Percentiles rank a stretch among this genome's conserved stretches.
Evolutionary conservation across 1,284 basidiomycete species (phyloP).

Genomic region (Rhodotorula glutinis): DNA sequence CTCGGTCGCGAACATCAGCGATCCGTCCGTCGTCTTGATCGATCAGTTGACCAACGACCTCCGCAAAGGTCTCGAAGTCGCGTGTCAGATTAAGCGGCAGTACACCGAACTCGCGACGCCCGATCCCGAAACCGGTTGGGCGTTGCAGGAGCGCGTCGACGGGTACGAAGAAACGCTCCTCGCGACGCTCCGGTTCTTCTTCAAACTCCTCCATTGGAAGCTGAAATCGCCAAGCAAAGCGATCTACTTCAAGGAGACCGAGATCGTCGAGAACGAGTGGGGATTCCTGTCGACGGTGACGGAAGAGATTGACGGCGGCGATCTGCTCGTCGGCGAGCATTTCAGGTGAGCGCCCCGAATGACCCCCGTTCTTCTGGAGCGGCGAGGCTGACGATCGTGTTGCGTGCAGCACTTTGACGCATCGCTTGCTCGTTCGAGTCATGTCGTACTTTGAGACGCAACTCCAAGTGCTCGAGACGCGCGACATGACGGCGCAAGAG

Average conservation of each 20-base stretch:
- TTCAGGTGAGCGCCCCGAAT: conserved; percentile 62
- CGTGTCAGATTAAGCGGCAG: conserved; percentile 90
- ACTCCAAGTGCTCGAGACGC: conserved; percentile 63
- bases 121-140: conserved; percentile 84
- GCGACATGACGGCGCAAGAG: conserved; percentile 71
- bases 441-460: conserved; percentile 93
- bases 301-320: conserved; percentile 81
- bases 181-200: conserved; percentile 85
- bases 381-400: neutral
- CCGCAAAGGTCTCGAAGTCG: conserved; percentile 84
- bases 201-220: conserved; percentile 92
- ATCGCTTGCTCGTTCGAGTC: conserved; percentile 83
- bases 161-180: conserved; percentile 88
- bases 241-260: conserved; percentile 96
- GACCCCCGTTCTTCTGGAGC: neutral
- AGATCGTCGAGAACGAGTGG: conserved; percentile 95
- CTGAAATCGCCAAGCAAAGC: conserved; percentile 87
- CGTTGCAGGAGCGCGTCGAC: conserved; percentile 60
- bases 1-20: conserved; percentile 82
- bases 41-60: conserved; percentile 95
- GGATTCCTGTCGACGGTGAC: conserved; percentile 92
- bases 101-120: conserved; percentile 83
- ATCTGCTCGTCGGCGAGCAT: conserved; percentile 87
- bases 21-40: conserved; percentile 84
- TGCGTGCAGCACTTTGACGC: conserved; percentile 66